A percentile compares a stretch with the other conserved stretches of the same genome.
Conservation (phyloP, 1,284 basidiomycete genomes). For the Ceratobasidium sp. region DNA sequence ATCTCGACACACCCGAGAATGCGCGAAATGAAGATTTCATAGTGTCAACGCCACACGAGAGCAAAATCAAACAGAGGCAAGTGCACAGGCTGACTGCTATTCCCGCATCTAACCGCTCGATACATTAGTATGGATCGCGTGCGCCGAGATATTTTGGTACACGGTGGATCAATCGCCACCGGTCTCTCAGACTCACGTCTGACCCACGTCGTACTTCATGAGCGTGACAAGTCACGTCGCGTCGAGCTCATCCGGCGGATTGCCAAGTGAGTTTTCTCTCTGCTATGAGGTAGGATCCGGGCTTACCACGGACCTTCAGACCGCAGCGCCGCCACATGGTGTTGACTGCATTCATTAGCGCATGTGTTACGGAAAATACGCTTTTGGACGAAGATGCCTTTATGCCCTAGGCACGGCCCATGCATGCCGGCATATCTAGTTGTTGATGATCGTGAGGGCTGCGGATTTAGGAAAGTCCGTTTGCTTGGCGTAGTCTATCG, state of each 20-base stretch:
- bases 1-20: slow-evolving; percentile 85
- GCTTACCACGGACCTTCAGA: slow-evolving; percentile 57
- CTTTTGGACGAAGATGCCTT: slow-evolving; percentile 76
- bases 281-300: background rate
- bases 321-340: slow-evolving; percentile 85
- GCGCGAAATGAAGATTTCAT: slow-evolving; percentile 65
- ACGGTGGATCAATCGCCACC: slow-evolving; percentile 77
- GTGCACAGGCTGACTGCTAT: slow-evolving; percentile 64
- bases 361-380: slow-evolving; percentile 83
- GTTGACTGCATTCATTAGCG: slow-evolving; percentile 79
- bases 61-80: slow-evolving; percentile 49
- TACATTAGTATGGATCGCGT: slow-evolving; percentile 70
- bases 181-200: slow-evolving; percentile 80
- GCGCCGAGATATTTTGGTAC: slow-evolving; percentile 67
- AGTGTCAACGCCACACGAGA: slow-evolving; percentile 60
- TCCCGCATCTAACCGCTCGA: slow-evolving; percentile 48
- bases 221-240: slow-evolving; percentile 78
- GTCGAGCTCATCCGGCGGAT: slow-evolving; percentile 77
- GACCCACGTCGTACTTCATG: slow-evolving; percentile 88
- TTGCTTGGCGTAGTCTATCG: too few relatives aligned
- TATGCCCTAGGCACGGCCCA: too few relatives aligned
- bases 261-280: slow-evolving; percentile 68
- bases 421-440: too few relatives aligned
- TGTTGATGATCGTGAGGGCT: too few relatives aligned
- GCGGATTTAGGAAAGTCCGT: too few relatives aligned